Conservation (phyloP, 2,329 filamentous ascomycete genomes). For the Apiospora arundinis region DNA sequence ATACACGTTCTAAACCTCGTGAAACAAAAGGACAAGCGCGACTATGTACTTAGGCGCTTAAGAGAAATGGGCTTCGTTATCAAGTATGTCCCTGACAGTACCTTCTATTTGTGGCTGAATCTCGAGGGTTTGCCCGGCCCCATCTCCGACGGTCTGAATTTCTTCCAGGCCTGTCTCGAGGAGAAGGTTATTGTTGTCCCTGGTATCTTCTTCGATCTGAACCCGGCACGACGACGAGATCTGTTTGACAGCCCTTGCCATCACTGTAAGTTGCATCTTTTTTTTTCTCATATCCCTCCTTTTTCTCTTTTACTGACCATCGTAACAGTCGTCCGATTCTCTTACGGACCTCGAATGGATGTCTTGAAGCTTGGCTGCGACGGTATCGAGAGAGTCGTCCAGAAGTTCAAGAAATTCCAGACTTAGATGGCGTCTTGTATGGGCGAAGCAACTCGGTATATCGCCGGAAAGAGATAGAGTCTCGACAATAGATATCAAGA, state of each 20-base stretch:
- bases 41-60: slow-evolving; percentile 84
- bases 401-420: slow-evolving; percentile 56
- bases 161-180: slow-evolving; percentile 91
- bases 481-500: background rate
- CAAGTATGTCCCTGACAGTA: slow-evolving; percentile 84
- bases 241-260: slow-evolving; percentile 95
- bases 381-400: slow-evolving; percentile 82
- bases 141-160: slow-evolving; percentile 93
- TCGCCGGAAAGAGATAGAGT: background rate
- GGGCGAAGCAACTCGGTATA: background rate
- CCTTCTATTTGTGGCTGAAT: slow-evolving; percentile 86
- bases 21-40: slow-evolving; percentile 74
- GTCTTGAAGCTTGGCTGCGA: slow-evolving; percentile 79
- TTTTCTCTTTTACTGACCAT: slow-evolving; percentile 24
- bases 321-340: slow-evolving; percentile 71
- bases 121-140: slow-evolving; percentile 74
- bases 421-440: background rate
- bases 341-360: slow-evolving; percentile 84
- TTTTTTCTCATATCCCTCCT: no score
- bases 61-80: slow-evolving; percentile 87
- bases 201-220: slow-evolving; percentile 97
- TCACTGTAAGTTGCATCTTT: slow-evolving; percentile 58
- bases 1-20: slow-evolving; percentile 29
- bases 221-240: slow-evolving; percentile 87
- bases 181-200: slow-evolving; percentile 97